Percentiles rank a stretch among this genome's conserved stretches.
Evolutionary conservation across 352 stramenopile species (phyloP).

Genomic region (Phytophthora podocarpi): DNA sequence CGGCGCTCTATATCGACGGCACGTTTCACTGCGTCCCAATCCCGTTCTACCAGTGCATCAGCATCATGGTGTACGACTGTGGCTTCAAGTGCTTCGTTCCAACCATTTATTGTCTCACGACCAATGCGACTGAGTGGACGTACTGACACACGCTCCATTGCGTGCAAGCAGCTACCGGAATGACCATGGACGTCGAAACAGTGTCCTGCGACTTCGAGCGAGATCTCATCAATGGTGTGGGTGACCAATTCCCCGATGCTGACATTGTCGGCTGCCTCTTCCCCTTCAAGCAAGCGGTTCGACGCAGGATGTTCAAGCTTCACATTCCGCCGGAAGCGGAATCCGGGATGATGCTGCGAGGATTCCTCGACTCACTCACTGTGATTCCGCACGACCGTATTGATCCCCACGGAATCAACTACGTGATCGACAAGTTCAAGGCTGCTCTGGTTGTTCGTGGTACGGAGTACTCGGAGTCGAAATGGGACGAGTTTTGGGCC

Average conservation of each 20-base stretch:
- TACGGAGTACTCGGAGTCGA: not conserved
- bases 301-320: conserved; percentile 13
- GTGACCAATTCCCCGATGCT: conserved; percentile 17
- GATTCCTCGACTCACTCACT: conserved; percentile 4
- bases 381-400: conserved; percentile 1
- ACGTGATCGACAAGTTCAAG: not conserved
- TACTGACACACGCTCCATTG: no score
- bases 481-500: conserved; percentile 2
- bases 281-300: conserved; percentile 31
- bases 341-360: not conserved
- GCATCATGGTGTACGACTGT: conserved; percentile 22
- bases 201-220: conserved; percentile 28
- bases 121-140: no score
- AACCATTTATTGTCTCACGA: conserved; percentile 7
- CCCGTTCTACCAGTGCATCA: conserved; percentile 21
- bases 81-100: conserved; percentile 4
- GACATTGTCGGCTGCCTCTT: conserved; percentile 23
- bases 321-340: not conserved
- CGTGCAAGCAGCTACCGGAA: no score
- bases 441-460: not conserved
- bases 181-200: no score
- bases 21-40: conserved; percentile 15
- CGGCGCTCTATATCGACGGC: conserved; percentile 25
- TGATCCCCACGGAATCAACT: conserved; percentile 5
- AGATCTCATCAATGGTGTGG: conserved; percentile 16